These are phyloP conservation scores for Harrya chromipes DNA, from an alignment of 768 basidiomycete genomes.

Conservation along the genomic window DNA sequence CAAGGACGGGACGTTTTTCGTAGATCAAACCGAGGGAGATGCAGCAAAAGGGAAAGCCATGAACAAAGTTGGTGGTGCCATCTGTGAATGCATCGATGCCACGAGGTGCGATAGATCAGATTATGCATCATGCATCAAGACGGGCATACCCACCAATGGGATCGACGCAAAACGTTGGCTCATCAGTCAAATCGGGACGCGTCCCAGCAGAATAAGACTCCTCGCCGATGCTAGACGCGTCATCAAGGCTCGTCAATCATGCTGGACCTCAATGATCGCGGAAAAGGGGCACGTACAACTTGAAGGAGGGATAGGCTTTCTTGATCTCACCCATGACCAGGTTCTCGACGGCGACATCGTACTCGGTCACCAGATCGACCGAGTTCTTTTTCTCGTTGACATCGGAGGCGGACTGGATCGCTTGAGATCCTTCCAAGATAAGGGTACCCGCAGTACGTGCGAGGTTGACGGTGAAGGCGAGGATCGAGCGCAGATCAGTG, in stretches of 20 bases:
- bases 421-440: constrained; percentile 75
- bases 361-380: constrained; percentile 93
- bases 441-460: constrained; percentile 72
- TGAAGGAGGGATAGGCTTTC: constrained; percentile 65
- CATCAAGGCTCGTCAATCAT: background rate
- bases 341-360: constrained; percentile 88
- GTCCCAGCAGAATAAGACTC: constrained; percentile 84
- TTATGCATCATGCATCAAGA: no score
- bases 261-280: background rate
- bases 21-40: constrained; percentile 91
- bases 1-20: constrained; percentile 76
- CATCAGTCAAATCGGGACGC: constrained; percentile 69
- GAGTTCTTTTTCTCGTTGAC: constrained; percentile 89
- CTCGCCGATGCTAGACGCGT: constrained; percentile 74
- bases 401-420: constrained; percentile 57
- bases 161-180: constrained; percentile 94
- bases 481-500: constrained; percentile 54
- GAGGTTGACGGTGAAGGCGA: constrained; percentile 66
- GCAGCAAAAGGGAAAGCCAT: constrained; percentile 84
- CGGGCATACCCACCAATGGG: constrained; percentile 68
- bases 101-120: no score
- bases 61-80: constrained; percentile 87
- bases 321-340: constrained; percentile 70
- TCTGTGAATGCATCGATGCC: constrained; percentile 39
- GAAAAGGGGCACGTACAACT: constrained; percentile 60